Percentiles rank a stretch among this genome's conserved stretches.
Evolutionary conservation across 805 yeast species (phyloP).

Genomic region (Candida chauliodis): DNA sequence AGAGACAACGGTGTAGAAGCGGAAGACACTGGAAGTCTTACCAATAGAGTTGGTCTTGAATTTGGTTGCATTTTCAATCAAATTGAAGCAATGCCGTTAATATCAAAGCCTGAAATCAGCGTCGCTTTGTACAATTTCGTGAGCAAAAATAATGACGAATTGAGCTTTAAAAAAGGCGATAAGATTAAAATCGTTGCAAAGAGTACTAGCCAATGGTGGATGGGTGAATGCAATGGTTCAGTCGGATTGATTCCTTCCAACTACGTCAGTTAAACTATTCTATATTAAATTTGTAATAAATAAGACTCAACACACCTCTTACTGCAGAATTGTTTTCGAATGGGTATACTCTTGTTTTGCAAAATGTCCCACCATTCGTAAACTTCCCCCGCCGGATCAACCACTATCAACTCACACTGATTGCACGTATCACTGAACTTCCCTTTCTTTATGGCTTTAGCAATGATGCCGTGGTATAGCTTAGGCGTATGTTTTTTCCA

Average conservation of each 20-base stretch:
- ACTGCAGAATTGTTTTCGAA: constrained; percentile 53
- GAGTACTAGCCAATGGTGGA: constrained; percentile 34
- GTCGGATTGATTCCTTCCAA: constrained; percentile 27
- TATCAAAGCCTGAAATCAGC: constrained; percentile 19
- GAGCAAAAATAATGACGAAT: constrained; percentile 38
- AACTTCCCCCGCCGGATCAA: constrained; percentile 57
- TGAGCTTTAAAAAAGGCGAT: constrained; percentile 43
- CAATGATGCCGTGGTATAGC: constrained; percentile 42
- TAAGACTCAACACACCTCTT: constrained; percentile 41
- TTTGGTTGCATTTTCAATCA: constrained; percentile 9
- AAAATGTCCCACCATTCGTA: constrained; percentile 68
- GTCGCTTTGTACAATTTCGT: constrained; percentile 39
- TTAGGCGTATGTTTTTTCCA: constrained; percentile 53
- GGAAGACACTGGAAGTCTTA: neutral
- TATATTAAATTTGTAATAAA: constrained; percentile 3
- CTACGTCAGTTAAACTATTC: constrained; percentile 19
- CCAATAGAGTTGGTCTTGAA: neutral
- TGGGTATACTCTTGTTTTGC: constrained; percentile 47
- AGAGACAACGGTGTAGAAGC: neutral
- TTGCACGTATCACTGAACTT: constrained; percentile 51
- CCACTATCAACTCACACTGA: constrained; percentile 43
- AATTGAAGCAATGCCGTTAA: constrained; percentile 19
- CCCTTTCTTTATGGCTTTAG: constrained; percentile 52
- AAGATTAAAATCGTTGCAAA: constrained; percentile 33
- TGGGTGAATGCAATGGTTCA: constrained; percentile 25